These are phyloP conservation scores for Rubia balearica DNA, from an alignment of 305 asterid species.

Conservation along the genomic window DNA sequence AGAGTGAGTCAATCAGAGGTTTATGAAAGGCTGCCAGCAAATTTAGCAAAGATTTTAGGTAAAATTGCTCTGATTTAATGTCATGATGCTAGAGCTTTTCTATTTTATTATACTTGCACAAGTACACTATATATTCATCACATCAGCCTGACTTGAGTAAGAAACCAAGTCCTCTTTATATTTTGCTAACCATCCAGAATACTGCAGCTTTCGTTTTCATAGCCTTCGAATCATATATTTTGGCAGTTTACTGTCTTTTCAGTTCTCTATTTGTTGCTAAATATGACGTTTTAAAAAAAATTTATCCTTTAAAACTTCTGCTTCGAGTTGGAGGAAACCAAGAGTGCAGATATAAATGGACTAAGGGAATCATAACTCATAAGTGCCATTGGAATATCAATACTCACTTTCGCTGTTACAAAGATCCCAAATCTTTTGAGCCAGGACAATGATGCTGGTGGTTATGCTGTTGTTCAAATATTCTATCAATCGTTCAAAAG, in stretches of 20 bases:
- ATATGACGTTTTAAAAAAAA: neutral
- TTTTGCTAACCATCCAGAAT: neutral
- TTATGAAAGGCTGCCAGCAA: too few species aligned
- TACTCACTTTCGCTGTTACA: conserved; percentile 81
- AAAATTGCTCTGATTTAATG: neutral
- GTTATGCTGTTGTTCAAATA: conserved; percentile 85
- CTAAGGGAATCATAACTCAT: conserved; percentile 90
- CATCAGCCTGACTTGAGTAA: neutral
- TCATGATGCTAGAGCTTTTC: neutral
- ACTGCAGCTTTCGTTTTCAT: too few species aligned
- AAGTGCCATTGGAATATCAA: conserved; percentile 82
- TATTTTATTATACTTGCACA: too few species aligned
- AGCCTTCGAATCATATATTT: neutral
- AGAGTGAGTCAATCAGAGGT: too few species aligned
- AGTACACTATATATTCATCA: neutral
- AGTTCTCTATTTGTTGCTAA: neutral
- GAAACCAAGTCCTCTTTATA: neutral
- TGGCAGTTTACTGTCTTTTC: neutral
- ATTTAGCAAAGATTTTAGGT: neutral
- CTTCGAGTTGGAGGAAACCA: conserved; percentile 86
- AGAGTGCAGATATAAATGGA: conserved; percentile 74
- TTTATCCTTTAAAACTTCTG: neutral
- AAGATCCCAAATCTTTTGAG: conserved; percentile 61
- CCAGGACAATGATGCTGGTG: conserved; percentile 70
- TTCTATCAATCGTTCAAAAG: conserved; percentile 72